phyloP scores from a whole-genome alignment of 2,329 filamentous ascomycete genomes.

The Paramyrothecium roridum region DNA sequence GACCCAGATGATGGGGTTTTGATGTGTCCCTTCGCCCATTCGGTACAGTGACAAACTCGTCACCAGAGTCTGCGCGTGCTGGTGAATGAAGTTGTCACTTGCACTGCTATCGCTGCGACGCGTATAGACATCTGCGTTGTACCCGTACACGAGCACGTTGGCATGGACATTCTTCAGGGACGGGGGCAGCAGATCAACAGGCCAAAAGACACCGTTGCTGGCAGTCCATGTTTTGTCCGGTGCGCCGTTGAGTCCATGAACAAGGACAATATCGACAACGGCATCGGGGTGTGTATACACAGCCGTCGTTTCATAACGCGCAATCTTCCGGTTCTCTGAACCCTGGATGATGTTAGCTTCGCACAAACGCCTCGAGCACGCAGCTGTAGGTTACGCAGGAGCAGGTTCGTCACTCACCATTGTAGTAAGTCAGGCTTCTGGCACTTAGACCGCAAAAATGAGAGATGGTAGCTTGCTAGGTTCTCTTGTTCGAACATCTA shows the following conservation, averaged over 20 bases:
- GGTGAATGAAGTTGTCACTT: conserved; percentile 64
- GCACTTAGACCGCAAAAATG: not conserved
- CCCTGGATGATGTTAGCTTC: conserved; percentile 28
- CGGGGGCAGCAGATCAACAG: conserved; percentile 60
- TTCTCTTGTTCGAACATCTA: too few relatives aligned
- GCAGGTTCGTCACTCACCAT: conserved; percentile 15
- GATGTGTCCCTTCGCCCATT: conserved; percentile 50
- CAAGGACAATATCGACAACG: conserved; percentile 63
- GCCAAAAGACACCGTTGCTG: conserved; percentile 63
- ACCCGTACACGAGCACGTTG: conserved; percentile 69
- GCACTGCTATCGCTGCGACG: conserved; percentile 47
- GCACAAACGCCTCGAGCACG: too few relatives aligned
- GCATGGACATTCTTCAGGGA: conserved; percentile 55
- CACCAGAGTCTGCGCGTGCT: conserved; percentile 69
- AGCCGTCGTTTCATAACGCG: conserved; percentile 55
- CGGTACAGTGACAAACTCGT: conserved; percentile 61
- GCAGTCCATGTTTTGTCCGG: conserved; percentile 62
- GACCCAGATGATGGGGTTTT: conserved; percentile 72
- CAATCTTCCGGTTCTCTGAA: conserved; percentile 23
- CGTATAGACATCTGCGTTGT: conserved; percentile 64
- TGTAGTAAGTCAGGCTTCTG: not conserved
- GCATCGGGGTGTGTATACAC: conserved; percentile 59
- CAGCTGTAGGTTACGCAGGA: too few relatives aligned
- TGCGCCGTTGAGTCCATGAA: conserved; percentile 68
- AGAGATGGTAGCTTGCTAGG: not conserved